Base-by-base conservation (phyloP, 2,329 filamentous ascomycete genomes). In the Ophiosphaerella korrae region DNA sequence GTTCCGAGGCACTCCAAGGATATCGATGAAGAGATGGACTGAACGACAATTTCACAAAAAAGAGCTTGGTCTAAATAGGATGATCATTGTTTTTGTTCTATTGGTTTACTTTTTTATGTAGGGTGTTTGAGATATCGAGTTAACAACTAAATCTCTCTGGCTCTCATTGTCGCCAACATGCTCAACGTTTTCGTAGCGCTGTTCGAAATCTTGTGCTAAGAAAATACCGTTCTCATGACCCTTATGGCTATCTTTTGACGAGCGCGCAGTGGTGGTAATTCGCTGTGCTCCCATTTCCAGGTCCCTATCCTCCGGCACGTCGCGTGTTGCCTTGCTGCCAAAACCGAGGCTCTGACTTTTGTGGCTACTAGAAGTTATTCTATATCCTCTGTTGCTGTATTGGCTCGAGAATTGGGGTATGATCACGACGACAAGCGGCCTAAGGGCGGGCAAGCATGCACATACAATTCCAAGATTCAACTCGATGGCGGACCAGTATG, bases 381-480 rank as follows among this genome's bases (percentile, higher is more conserved):
- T 48, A n/a, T 53, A 55, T 26, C 50, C 45, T 23, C 53, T 48
- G 21, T 50, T 59, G 32, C 52, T 43, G 2, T 50, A 18, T 3
- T 51, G 51, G 8, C 52, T 53, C 1, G 58, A 56, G 42, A 68
- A 67, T 6, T 42, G 52, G 11, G 65, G 65, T 24, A 64, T 46
- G 21, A 67, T 48, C 9, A 36, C 60, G 42, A 63, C 57, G 13
- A 68, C 24, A 8, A 71, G 49, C 0, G 66, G 66, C 42, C 68
- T 70, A 6, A 71, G 61, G 6, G 67, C 62, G 1, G 68, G 68
- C 7, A 62, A 50, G 2, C 59, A 70, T 18, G 70, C 70, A 52
- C 70, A 72, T 0, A 72, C 61, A 29, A 72, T 70, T 7, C 57
- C 62, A 1, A 72, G 56, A 31, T 72, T 70, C 14, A 65, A 46